Evolutionary conservation across 805 yeast species (phyloP).

Genomic region (Dipodascus geniculatus): DNA sequence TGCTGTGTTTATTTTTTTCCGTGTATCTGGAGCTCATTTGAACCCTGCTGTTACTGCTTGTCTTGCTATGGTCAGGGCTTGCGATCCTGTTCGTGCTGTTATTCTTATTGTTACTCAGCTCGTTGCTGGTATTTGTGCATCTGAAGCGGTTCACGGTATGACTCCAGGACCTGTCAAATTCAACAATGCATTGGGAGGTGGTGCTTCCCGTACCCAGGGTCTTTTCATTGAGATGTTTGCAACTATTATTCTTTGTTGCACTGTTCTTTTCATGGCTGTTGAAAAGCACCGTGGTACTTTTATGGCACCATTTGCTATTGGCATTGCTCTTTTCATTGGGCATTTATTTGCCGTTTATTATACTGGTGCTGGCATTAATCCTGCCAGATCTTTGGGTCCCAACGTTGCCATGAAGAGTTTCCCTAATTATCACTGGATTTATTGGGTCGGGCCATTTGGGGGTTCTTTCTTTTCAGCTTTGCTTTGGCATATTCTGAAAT

Average conservation of each 20-base stretch:
- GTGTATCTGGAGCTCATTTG: constrained; percentile 80
- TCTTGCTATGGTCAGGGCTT: constrained; percentile 58
- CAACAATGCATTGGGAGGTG: constrained; percentile 62
- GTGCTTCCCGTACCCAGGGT: constrained; percentile 62
- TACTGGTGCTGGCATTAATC: constrained; percentile 89
- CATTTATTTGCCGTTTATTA: constrained; percentile 71
- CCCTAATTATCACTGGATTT: constrained; percentile 83
- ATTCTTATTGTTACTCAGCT: constrained; percentile 58
- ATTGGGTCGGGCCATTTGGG: constrained; percentile 80
- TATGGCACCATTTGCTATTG: constrained; percentile 76
- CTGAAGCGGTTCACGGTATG: constrained; percentile 77
- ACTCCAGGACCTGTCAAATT: constrained; percentile 71
- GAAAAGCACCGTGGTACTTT: constrained; percentile 67
- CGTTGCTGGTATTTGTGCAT: constrained; percentile 85
- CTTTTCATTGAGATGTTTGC: constrained; percentile 74
- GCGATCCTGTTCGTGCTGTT: constrained; percentile 59
- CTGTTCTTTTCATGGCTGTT: constrained; percentile 75
- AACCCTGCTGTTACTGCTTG: constrained; percentile 82
- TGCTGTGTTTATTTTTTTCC: constrained; percentile 53
- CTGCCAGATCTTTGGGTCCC: constrained; percentile 84
- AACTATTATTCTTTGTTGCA: constrained; percentile 57
- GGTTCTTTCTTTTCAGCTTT: constrained; percentile 59
- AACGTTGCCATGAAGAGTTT: constrained; percentile 58
- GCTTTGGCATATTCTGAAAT: constrained; percentile 55
- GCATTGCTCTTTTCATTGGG: constrained; percentile 68